These are phyloP conservation scores for Vaccinium corymbosum DNA, from an alignment of 148 eudicot genomes.

Conservation along the genomic window DNA sequence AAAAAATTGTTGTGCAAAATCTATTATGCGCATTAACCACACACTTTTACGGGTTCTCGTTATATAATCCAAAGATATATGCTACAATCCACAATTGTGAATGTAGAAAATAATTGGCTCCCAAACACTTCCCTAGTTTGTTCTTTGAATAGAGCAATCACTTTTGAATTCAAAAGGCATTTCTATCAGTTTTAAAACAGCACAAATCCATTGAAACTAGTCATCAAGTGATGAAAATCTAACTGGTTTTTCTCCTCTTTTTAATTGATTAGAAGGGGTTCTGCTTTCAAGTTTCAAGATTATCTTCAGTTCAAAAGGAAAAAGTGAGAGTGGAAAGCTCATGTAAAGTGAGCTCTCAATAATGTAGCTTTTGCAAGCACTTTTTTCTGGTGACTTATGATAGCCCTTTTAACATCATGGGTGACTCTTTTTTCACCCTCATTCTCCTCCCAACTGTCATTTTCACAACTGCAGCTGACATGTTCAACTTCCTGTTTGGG, in stretches of 20 bases:
- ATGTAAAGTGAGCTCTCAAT: background rate
- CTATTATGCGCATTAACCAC: background rate
- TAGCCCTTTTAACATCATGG: background rate
- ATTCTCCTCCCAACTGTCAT: background rate
- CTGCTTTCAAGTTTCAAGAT: background rate
- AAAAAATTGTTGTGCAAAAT: background rate
- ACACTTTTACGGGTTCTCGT: background rate
- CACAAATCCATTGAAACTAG: background rate
- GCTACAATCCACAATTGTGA: background rate
- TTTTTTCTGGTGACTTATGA: background rate
- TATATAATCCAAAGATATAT: background rate
- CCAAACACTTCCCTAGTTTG: background rate
- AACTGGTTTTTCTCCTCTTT: background rate
- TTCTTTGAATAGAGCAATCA: background rate
- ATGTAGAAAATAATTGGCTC: background rate
- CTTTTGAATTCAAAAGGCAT: background rate
- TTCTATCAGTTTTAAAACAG: background rate
- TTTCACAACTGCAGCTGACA: constrained; percentile 4
- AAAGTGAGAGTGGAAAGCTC: background rate
- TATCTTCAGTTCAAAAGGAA: background rate
- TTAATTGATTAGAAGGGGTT: background rate
- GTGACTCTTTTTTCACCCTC: background rate
- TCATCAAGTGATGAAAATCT: constrained; percentile 4
- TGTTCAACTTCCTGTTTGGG: background rate
- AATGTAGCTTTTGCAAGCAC: background rate